Conservation (phyloP, 352 stramenopile species). For the Halophytophthora batemanensis region DNA sequence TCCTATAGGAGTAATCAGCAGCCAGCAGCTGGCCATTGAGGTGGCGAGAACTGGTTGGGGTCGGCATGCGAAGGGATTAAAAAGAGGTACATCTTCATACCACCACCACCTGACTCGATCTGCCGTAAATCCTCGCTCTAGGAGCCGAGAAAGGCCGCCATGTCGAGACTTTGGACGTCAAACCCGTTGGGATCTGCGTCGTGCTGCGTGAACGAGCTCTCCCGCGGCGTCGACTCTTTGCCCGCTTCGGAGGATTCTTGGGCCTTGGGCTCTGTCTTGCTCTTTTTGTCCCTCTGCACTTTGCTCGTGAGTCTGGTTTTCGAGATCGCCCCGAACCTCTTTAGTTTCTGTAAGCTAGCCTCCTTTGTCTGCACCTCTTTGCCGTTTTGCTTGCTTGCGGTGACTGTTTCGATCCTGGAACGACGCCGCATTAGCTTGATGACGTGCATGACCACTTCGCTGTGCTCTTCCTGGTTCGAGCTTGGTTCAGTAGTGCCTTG, state of each 20-base stretch:
- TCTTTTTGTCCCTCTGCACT: constrained; percentile 25
- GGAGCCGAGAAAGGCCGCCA: constrained; percentile 62
- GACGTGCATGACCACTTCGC: constrained; percentile 44
- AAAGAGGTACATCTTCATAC: neutral
- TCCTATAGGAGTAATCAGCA: constrained; percentile 11
- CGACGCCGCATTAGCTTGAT: constrained; percentile 64
- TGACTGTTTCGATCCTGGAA: constrained; percentile 48
- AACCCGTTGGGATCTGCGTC: constrained; percentile 49
- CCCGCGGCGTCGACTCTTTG: constrained; percentile 35
- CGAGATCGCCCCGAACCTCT: constrained; percentile 28
- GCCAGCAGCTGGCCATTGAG: neutral
- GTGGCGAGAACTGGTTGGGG: no score
- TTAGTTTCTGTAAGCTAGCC: constrained; percentile 42
- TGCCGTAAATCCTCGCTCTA: constrained; percentile 7
- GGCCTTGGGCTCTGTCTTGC: constrained; percentile 24
- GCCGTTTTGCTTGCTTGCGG: constrained; percentile 22
- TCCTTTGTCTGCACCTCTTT: constrained; percentile 51
- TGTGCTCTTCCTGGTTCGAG: constrained; percentile 23
- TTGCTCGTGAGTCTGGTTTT: constrained; percentile 38
- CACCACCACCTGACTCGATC: neutral
- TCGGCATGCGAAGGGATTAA: no score
- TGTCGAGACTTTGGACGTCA: constrained; percentile 74
- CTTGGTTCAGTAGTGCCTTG: constrained; percentile 25
- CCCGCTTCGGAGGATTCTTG: constrained; percentile 3
- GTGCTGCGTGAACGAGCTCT: constrained; percentile 36